phyloP scores from a whole-genome alignment of 2,329 filamentous ascomycete genomes.

The Coniochaeta sp. region DNA sequence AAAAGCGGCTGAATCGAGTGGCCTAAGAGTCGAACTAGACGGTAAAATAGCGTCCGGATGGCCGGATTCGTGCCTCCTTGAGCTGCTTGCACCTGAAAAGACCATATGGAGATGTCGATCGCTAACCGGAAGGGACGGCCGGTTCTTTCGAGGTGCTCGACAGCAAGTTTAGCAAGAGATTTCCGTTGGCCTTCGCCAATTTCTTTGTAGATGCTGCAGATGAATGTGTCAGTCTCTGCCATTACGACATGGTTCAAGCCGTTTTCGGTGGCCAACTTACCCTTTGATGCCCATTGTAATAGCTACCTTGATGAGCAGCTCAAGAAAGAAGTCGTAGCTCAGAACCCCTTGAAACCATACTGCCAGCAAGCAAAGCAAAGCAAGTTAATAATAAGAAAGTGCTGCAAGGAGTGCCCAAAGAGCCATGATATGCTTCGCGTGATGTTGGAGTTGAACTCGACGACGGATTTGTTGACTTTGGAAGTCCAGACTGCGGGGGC shows the following conservation, averaged over 20 bases:
- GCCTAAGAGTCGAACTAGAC: conserved; percentile 54
- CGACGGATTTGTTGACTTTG: background rate
- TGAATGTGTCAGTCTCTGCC: background rate
- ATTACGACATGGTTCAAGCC: background rate
- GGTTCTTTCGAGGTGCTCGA: conserved; percentile 65
- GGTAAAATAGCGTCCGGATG: conserved; percentile 86
- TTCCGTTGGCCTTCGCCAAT: conserved; percentile 75
- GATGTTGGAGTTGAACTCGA: background rate
- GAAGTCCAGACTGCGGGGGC: background rate
- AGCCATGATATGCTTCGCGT: too few species aligned
- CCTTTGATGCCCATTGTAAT: conserved; percentile 59
- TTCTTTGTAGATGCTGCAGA: conserved; percentile 74
- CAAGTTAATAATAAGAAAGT: background rate
- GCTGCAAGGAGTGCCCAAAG: background rate
- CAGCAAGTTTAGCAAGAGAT: conserved; percentile 74
- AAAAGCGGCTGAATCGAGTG: conserved; percentile 45
- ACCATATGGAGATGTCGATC: conserved; percentile 95
- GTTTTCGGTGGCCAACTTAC: conserved; percentile 24
- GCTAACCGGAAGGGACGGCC: conserved; percentile 75
- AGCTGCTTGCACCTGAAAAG: conserved; percentile 84
- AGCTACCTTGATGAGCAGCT: background rate
- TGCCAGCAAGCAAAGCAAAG: background rate
- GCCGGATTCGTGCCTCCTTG: conserved; percentile 85
- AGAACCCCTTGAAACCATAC: background rate
- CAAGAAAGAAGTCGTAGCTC: background rate